phyloP scores from a whole-genome alignment of 176 grass and related monocot genomes.

The Cymbopogon citratus region DNA sequence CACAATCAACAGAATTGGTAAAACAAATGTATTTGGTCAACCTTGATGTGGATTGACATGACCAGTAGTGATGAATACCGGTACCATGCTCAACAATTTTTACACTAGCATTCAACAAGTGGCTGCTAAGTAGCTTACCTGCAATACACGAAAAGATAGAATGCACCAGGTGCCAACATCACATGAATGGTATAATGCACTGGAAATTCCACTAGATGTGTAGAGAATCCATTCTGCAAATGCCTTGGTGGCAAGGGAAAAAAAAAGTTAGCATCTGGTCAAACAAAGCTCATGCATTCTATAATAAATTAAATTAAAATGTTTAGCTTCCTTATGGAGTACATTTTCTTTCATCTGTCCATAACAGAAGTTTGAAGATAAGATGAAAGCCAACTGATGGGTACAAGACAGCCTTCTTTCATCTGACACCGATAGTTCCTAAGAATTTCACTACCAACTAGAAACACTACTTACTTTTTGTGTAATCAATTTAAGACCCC shows the following conservation, averaged over 20 bases:
- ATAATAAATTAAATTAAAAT: neutral
- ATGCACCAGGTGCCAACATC: conserved; percentile 96
- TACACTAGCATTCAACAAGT: neutral
- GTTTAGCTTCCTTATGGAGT: neutral
- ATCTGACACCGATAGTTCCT: neutral
- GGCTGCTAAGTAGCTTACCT: conserved; percentile 38
- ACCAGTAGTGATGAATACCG: neutral
- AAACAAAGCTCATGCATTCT: neutral
- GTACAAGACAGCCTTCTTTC: neutral
- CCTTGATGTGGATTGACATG: neutral
- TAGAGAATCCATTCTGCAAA: conserved; percentile 97
- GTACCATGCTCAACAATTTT: neutral
- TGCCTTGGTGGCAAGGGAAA: conserved; percentile 44
- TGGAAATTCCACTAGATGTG: conserved; percentile 93
- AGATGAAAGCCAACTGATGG: conserved; percentile 8
- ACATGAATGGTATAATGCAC: conserved; percentile 89
- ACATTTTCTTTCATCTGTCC: conserved; percentile 5
- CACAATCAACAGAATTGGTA: neutral
- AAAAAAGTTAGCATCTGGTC: conserved; percentile 27
- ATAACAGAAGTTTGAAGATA: neutral
- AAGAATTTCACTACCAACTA: conserved; percentile 7
- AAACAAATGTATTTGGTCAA: neutral
- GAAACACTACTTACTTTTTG: neutral
- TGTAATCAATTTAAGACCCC: neutral
- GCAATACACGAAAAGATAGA: conserved; percentile 82